A percentile compares a stretch with the other conserved stretches of the same genome.
Conservation (phyloP, 1,284 basidiomycete species). For the Cutaneotrichosporon dermatis region DNA sequence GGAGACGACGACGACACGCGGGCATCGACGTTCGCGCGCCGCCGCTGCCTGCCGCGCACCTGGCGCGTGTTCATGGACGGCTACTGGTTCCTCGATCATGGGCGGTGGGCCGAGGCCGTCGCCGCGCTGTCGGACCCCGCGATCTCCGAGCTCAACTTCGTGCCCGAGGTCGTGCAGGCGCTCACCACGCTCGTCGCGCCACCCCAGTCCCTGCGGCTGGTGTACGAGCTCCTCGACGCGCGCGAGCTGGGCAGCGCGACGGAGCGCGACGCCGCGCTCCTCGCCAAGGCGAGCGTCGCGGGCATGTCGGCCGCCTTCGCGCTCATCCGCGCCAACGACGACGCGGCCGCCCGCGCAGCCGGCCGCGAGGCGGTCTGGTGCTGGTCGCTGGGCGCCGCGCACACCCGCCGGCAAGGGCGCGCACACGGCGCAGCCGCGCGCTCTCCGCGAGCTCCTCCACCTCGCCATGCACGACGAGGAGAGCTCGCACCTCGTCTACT, state of each 20-base stretch:
- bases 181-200: slow-evolving; percentile 35
- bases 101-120: slow-evolving; percentile 29
- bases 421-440: slow-evolving; percentile 27
- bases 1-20: background rate
- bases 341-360: slow-evolving; percentile 10
- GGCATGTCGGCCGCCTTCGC: slow-evolving; percentile 29
- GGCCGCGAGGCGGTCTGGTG: slow-evolving; percentile 34
- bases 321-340: slow-evolving; percentile 19
- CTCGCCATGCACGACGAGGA: slow-evolving; percentile 41
- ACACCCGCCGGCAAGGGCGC: slow-evolving; percentile 25
- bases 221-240: slow-evolving; percentile 28
- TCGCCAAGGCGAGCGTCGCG: slow-evolving; percentile 24
- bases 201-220: slow-evolving; percentile 23
- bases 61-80: slow-evolving; percentile 43
- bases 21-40: slow-evolving; percentile 31
- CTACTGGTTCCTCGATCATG: slow-evolving; percentile 43
- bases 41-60: slow-evolving; percentile 32
- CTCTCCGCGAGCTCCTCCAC: slow-evolving; percentile 37
- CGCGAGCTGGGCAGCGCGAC: background rate
- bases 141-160: slow-evolving; percentile 39
- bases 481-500: slow-evolving; percentile 34
- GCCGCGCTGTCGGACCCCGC: slow-evolving; percentile 31
- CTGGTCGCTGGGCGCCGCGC: slow-evolving; percentile 36
- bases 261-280: slow-evolving; percentile 25
- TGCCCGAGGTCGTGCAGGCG: slow-evolving; percentile 31